A percentile compares a stretch with the other conserved stretches of the same genome.
phyloP scores from a whole-genome alignment of 306 rosid species.

The Corylus heterophylla region DNA sequence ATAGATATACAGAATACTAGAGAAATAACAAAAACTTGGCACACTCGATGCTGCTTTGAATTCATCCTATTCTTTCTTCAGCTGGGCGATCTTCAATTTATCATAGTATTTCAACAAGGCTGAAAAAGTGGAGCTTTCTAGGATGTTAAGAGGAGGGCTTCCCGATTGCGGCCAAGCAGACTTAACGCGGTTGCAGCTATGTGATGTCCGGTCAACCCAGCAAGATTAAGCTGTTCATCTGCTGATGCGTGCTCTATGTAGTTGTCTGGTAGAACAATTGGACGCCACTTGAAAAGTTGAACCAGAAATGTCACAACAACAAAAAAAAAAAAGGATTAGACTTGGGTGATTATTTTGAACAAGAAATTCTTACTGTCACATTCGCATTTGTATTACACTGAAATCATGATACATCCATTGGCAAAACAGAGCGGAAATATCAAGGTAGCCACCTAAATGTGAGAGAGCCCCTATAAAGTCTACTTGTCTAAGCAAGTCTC shows the following conservation, averaged over 20 bases:
- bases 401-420: neutral
- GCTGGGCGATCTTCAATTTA: constrained; percentile 1
- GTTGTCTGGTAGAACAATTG: constrained; percentile 76
- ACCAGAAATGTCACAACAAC: neutral
- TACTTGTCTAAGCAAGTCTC: no score
- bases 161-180: constrained; percentile 86
- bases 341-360: constrained; percentile 1
- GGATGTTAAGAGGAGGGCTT: constrained; percentile 78
- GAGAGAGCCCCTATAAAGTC: no score
- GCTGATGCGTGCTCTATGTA: constrained; percentile 87
- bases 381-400: neutral
- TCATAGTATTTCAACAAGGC: constrained; percentile 1
- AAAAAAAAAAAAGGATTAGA: constrained; percentile 1
- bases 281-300: constrained; percentile 74
- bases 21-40: constrained; percentile 1
- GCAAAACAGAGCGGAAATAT: neutral
- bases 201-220: constrained; percentile 84
- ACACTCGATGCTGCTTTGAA: neutral
- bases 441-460: no score
- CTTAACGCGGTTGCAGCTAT: constrained; percentile 85
- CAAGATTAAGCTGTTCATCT: constrained; percentile 70
- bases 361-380: neutral
- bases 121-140: constrained; percentile 9
- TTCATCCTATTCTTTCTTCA: neutral
- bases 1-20: constrained; percentile 8